These are phyloP conservation scores for Lasiosphaeris hirsuta DNA, from an alignment of 495 filamentous ascomycete species.

Conservation along the genomic window DNA sequence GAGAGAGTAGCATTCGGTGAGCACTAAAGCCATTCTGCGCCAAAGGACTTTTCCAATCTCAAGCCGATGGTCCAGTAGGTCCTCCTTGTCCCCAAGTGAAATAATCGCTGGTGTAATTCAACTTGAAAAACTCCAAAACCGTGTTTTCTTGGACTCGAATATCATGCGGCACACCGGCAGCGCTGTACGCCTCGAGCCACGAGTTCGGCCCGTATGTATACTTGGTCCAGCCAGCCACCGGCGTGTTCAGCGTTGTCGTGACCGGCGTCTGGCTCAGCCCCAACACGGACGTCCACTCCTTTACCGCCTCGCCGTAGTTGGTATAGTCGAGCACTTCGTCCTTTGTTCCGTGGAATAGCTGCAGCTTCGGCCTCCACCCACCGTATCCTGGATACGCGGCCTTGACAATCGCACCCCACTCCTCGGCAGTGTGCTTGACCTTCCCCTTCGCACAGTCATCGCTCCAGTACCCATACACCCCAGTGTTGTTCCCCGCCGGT, in stretches of 20 bases:
- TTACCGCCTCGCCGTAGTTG: constrained; percentile 51
- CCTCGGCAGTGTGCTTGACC: constrained; percentile 34
- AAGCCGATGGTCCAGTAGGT: constrained; percentile 4
- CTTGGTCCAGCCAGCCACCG: constrained; percentile 44
- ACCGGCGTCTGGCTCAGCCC: constrained; percentile 35
- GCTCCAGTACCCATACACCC: constrained; percentile 41
- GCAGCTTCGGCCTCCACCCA: constrained; percentile 50
- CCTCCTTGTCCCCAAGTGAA: constrained; percentile 40
- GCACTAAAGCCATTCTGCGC: too few species aligned
- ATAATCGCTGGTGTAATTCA: constrained; percentile 32
- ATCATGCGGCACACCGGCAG: constrained; percentile 48
- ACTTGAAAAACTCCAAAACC: constrained; percentile 51
- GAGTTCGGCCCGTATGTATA: constrained; percentile 41
- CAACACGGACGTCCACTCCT: constrained; percentile 56
- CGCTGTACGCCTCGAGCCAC: constrained; percentile 48
- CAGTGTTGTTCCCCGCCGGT: constrained; percentile 31
- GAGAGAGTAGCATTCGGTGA: too few species aligned
- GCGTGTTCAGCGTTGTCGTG: constrained; percentile 31
- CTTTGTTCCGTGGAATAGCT: constrained; percentile 52
- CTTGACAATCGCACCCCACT: constrained; percentile 49
- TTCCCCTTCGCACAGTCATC: constrained; percentile 49
- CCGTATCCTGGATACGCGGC: constrained; percentile 52
- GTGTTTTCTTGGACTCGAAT: constrained; percentile 47
- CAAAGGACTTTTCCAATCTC: background rate
- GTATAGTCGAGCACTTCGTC: constrained; percentile 48